Evolutionary conservation across 257 asterid genomes (phyloP).

Genomic region (Solanum paucissectum): DNA sequence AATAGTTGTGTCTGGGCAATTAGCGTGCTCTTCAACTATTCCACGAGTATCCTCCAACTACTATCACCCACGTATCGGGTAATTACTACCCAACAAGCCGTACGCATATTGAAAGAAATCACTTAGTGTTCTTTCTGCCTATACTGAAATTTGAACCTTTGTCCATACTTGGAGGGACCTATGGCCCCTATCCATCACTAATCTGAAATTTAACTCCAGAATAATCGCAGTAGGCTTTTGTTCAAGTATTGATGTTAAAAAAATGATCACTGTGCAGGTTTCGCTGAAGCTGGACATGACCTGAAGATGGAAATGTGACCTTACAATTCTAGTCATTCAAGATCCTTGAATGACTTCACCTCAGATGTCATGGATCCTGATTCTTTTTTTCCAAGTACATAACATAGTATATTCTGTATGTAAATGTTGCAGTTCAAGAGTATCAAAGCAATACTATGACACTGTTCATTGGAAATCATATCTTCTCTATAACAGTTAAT

Average conservation of each 20-base stretch:
- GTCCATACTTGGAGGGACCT: background rate
- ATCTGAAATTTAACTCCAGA: background rate
- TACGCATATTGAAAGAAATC: background rate
- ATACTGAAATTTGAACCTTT: background rate
- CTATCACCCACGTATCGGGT: background rate
- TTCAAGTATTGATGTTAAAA: conserved; percentile 5
- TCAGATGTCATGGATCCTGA: conserved; percentile 6
- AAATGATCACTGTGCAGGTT: conserved; percentile 29
- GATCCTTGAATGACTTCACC: conserved; percentile 12
- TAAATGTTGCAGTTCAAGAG: conserved; percentile 18
- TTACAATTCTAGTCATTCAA: background rate
- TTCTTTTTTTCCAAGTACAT: conserved; percentile 10
- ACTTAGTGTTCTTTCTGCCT: background rate
- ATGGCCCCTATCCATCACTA: background rate
- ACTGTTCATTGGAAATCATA: conserved; percentile 5
- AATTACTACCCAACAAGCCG: background rate
- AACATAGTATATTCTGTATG: conserved; percentile 20
- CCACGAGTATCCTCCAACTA: background rate
- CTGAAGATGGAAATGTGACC: conserved; percentile 67
- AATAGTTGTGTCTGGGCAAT: background rate
- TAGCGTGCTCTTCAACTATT: background rate
- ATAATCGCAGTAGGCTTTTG: background rate
- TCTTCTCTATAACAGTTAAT: background rate
- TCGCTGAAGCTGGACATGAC: conserved; percentile 28
- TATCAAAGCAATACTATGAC: conserved; percentile 18